Evolutionary conservation across 2,329 filamentous ascomycete species (phyloP).

Genomic region (Dothistroma septosporum): DNA sequence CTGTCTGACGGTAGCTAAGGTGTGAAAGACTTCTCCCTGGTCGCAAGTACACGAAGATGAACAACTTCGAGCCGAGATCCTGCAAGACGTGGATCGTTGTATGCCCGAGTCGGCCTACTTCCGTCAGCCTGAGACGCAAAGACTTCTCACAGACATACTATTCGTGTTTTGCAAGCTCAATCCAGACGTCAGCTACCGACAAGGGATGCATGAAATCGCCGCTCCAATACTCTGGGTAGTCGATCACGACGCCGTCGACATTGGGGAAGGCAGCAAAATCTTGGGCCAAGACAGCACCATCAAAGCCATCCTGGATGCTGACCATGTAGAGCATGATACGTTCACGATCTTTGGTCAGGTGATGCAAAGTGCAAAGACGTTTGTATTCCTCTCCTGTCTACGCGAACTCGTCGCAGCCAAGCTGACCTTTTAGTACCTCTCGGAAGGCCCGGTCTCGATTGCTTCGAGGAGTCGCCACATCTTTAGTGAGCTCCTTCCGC

Average conservation of each 20-base stretch:
- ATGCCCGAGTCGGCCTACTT: conserved; percentile 91
- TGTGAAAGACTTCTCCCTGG: conserved; percentile 74
- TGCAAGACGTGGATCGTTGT: conserved; percentile 86
- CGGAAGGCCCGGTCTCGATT: conserved; percentile 58
- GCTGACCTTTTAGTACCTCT: conserved; percentile 27
- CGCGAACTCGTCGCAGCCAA: conserved; percentile 30
- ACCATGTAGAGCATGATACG: conserved; percentile 82
- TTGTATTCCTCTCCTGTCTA: conserved; percentile 42
- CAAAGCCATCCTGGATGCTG: conserved; percentile 57
- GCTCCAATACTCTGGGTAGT: conserved; percentile 85
- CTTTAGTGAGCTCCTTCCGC: conserved; percentile 73
- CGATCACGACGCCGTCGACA: conserved; percentile 71
- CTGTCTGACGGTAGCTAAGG: conserved; percentile 42
- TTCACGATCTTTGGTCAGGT: conserved; percentile 80
- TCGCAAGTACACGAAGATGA: conserved; percentile 81
- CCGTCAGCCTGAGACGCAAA: conserved; percentile 71
- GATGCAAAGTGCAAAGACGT: conserved; percentile 75
- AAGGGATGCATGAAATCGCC: conserved; percentile 96
- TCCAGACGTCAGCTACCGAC: conserved; percentile 82
- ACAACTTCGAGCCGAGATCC: conserved; percentile 77
- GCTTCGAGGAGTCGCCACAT: conserved; percentile 82
- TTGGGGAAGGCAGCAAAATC: conserved; percentile 30
- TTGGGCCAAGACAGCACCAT: conserved; percentile 31
- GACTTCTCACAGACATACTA: conserved; percentile 78
- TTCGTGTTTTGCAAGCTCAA: conserved; percentile 95